Evolutionary conservation across 192 early-diverging fungal genomes (phyloP).

Genomic region (Coemansia sp.): DNA sequence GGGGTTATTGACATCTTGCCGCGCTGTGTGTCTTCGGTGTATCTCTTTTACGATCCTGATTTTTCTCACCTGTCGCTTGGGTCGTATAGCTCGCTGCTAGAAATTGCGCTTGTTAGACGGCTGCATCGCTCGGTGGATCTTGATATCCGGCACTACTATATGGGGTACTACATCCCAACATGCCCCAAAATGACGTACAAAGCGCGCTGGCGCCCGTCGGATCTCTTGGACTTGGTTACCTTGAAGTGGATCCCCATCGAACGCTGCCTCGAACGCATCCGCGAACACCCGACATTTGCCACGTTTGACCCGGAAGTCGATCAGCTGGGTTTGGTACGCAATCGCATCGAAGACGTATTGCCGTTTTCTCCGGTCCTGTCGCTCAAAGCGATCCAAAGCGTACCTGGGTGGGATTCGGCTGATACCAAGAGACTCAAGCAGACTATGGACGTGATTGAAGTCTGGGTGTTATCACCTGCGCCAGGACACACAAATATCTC

Average conservation of each 20-base stretch:
- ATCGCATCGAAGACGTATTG: constrained; percentile 3
- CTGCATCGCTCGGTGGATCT: constrained; percentile 47
- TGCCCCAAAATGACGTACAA: constrained; percentile 97
- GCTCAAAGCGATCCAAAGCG: neutral
- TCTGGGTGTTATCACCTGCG: neutral
- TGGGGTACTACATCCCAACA: constrained; percentile 93
- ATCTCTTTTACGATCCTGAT: constrained; percentile 94
- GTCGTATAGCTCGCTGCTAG: constrained; percentile 82
- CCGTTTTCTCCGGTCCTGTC: constrained; percentile 16
- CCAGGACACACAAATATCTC: neutral
- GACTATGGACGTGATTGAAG: neutral
- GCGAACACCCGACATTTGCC: constrained; percentile 31
- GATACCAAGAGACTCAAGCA: neutral
- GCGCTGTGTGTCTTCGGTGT: constrained; percentile 86
- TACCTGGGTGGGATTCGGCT: neutral
- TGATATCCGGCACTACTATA: constrained; percentile 81
- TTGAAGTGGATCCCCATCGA: constrained; percentile 52
- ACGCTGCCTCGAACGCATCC: constrained; percentile 42
- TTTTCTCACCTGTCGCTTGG: constrained; percentile 76
- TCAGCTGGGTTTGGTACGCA: constrained; percentile 16
- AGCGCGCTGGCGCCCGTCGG: constrained; percentile 81
- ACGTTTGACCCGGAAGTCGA: constrained; percentile 40
- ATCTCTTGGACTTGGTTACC: constrained; percentile 73
- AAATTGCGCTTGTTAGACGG: constrained; percentile 68
- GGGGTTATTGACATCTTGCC: constrained; percentile 94